Evolutionary conservation across 1,284 basidiomycete species (phyloP).

Genomic region (Trichosporon sp.): DNA sequence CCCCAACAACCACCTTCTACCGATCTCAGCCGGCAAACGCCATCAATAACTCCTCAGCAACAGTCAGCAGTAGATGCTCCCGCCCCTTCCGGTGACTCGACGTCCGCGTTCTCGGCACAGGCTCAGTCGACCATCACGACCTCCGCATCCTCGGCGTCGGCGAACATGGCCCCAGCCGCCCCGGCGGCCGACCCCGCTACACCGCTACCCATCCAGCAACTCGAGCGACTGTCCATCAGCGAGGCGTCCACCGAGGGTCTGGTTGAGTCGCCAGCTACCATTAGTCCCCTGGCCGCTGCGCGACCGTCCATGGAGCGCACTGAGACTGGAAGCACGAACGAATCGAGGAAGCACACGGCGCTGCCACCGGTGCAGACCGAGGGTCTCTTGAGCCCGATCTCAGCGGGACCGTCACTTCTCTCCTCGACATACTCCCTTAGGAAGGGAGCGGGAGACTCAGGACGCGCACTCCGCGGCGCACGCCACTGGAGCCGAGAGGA

Average conservation of each 20-base stretch:
- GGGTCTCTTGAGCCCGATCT: background rate
- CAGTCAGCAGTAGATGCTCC: no score
- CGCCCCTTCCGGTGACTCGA: no score
- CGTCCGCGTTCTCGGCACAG: no score
- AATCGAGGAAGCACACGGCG: slow-evolving; percentile 1
- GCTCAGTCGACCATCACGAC: background rate
- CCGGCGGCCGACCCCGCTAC: background rate
- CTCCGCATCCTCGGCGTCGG: background rate
- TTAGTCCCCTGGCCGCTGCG: background rate
- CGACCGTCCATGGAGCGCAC: background rate
- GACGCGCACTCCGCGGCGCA: background rate
- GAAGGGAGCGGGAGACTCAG: background rate
- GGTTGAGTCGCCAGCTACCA: background rate
- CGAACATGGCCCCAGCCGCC: background rate
- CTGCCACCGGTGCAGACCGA: background rate
- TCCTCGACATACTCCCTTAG: background rate
- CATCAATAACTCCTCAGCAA: background rate
- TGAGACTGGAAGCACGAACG: background rate
- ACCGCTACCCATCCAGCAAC: background rate
- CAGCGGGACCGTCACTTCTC: background rate
- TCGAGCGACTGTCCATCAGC: background rate
- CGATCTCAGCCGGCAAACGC: background rate
- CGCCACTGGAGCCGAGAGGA: slow-evolving; percentile 10
- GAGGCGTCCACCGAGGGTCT: background rate
- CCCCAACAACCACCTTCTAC: background rate